Conservation (phyloP, 2,329 filamentous ascomycete species). For the Elsinoe fawcettii region DNA sequence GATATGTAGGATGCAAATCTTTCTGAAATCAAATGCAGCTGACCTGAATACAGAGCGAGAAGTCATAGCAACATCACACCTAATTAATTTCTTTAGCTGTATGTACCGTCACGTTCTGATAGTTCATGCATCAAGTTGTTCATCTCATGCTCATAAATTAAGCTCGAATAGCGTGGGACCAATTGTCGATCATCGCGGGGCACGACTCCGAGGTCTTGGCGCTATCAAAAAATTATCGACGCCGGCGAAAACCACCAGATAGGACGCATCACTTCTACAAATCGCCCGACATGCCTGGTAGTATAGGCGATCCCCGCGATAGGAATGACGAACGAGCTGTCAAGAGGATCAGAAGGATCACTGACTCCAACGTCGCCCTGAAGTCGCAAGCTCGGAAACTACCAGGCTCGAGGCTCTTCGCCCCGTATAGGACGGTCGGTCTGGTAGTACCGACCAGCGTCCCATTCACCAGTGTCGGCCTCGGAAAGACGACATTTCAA, state of each 20-base stretch:
- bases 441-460: conserved; percentile 85
- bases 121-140: background rate
- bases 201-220: conserved; percentile 3
- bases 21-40: too few species aligned
- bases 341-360: conserved; percentile 61
- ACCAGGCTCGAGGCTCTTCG: conserved; percentile 67
- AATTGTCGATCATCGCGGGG: conserved; percentile 4
- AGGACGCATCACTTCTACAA: too few species aligned
- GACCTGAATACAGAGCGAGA: too few species aligned
- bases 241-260: background rate
- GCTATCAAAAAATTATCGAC: conserved; percentile 12
- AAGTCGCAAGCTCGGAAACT: conserved; percentile 11
- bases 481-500: conserved; percentile 93
- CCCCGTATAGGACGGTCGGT: conserved; percentile 89
- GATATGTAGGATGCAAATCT: background rate
- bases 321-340: conserved; percentile 35
- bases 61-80: too few species aligned
- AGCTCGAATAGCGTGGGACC: background rate
- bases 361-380: too few species aligned
- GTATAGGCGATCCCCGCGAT: background rate
- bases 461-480: conserved; percentile 79
- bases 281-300: background rate
- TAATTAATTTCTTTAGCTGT: too few species aligned
- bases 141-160: background rate
- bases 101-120: background rate